These are phyloP conservation scores for Exophiala sp. DNA, from an alignment of 2,329 filamentous ascomycete genomes.

Conservation along the genomic window DNA sequence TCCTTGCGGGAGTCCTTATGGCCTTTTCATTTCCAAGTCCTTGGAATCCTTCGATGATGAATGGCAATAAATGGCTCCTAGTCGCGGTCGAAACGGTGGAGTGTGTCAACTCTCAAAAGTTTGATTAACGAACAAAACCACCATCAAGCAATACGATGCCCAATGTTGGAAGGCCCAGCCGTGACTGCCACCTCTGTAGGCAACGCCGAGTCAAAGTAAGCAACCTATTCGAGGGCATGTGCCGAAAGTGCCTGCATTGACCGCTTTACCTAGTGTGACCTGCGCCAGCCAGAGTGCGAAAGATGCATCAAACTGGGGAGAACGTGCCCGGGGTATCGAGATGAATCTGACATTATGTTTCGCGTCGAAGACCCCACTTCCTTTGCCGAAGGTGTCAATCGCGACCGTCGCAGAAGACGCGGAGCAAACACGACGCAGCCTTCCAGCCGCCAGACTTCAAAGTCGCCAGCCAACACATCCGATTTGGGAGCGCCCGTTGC, in stretches of 20 bases:
- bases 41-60: too few relatives aligned
- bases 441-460: background rate
- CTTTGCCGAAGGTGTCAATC: constrained; percentile 7
- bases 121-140: too few relatives aligned
- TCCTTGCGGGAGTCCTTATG: too few relatives aligned
- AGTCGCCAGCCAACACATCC: background rate
- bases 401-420: constrained; percentile 13
- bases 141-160: constrained; percentile 11
- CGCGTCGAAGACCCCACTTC: constrained; percentile 28
- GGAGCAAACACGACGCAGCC: background rate
- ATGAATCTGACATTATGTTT: constrained; percentile 34
- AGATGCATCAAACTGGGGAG: constrained; percentile 29
- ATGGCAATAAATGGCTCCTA: background rate
- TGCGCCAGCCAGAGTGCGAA: constrained; percentile 20
- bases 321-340: constrained; percentile 32
- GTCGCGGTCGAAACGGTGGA: too few relatives aligned
- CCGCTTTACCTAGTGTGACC: constrained; percentile 16
- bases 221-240: background rate
- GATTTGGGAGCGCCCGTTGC: background rate
- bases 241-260: constrained; percentile 7
- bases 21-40: too few relatives aligned
- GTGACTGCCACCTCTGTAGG: constrained; percentile 23
- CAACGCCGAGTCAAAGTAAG: constrained; percentile 23
- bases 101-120: too few relatives aligned
- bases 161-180: constrained; percentile 24